Evolutionary conservation across 2,329 filamentous ascomycete species (phyloP).

Genomic region (Fusarium miscanthi): DNA sequence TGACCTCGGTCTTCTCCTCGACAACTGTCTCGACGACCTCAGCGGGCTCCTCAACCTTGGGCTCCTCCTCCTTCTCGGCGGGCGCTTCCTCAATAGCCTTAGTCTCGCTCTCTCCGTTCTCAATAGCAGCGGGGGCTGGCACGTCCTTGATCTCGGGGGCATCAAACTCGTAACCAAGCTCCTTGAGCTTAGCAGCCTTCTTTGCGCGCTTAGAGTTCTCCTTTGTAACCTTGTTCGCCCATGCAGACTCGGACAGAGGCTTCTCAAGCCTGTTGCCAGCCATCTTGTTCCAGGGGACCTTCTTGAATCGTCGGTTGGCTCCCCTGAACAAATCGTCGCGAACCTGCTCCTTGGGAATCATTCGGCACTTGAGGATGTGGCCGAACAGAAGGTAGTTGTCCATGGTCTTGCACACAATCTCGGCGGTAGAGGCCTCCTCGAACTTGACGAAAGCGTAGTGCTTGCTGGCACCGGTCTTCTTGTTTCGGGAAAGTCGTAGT

Average conservation of each 20-base stretch:
- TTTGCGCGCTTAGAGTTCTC: constrained; percentile 77
- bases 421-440: constrained; percentile 77
- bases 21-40: constrained; percentile 39
- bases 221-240: constrained; percentile 78
- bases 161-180: constrained; percentile 85
- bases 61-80: constrained; percentile 47
- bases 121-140: constrained; percentile 55
- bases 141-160: constrained; percentile 74
- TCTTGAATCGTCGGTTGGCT: constrained; percentile 89
- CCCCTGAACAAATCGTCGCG: constrained; percentile 89
- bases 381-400: constrained; percentile 96
- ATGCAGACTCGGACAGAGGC: constrained; percentile 78
- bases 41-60: constrained; percentile 42
- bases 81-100: constrained; percentile 54
- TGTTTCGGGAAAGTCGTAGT: constrained; percentile 89
- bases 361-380: constrained; percentile 89
- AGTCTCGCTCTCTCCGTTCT: constrained; percentile 48
- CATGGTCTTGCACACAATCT: constrained; percentile 95
- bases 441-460: constrained; percentile 98
- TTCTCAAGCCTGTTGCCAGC: constrained; percentile 79
- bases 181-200: constrained; percentile 80
- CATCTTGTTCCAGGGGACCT: constrained; percentile 87
- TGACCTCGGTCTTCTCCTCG: constrained; percentile 41
- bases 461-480: constrained; percentile 88
- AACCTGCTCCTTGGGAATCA: constrained; percentile 79